These are phyloP conservation scores for Nepenthes mirabilis DNA, from an alignment of 148 eudicot genomes.

Conservation along the genomic window DNA sequence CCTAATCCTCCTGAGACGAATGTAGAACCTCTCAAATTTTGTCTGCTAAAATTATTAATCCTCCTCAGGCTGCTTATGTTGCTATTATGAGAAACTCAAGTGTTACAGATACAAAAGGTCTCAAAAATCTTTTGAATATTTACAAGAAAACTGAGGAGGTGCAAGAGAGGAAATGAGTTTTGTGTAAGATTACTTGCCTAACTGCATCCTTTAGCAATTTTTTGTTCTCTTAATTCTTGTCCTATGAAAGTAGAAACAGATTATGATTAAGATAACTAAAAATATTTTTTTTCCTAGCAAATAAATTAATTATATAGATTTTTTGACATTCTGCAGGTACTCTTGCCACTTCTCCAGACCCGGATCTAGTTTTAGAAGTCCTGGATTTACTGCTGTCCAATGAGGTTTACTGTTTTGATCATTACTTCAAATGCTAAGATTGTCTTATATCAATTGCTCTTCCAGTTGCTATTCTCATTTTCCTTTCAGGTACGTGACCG, in stretches of 20 bases:
- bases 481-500: not conserved
- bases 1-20: not conserved
- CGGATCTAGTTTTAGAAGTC: not conserved
- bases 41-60: not conserved
- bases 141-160: constrained; percentile 15
- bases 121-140: constrained; percentile 15
- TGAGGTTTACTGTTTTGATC: not conserved
- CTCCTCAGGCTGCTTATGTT: constrained; percentile 18
- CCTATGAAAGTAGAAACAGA: not conserved
- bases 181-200: constrained; percentile 13
- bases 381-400: not conserved
- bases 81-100: constrained; percentile 18
- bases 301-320: not conserved
- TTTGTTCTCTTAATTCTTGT: not conserved
- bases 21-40: not conserved
- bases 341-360: not conserved
- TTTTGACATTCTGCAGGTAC: not conserved
- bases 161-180: constrained; percentile 19
- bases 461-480: not conserved
- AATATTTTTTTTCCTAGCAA: not conserved
- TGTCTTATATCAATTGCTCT: not conserved
- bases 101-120: constrained; percentile 12
- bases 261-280: not conserved
- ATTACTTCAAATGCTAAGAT: not conserved
- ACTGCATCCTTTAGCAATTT: not conserved